Evolutionary conservation across 768 basidiomycete species (phyloP).

Genomic region (Termitomyces eurrhizus): DNA sequence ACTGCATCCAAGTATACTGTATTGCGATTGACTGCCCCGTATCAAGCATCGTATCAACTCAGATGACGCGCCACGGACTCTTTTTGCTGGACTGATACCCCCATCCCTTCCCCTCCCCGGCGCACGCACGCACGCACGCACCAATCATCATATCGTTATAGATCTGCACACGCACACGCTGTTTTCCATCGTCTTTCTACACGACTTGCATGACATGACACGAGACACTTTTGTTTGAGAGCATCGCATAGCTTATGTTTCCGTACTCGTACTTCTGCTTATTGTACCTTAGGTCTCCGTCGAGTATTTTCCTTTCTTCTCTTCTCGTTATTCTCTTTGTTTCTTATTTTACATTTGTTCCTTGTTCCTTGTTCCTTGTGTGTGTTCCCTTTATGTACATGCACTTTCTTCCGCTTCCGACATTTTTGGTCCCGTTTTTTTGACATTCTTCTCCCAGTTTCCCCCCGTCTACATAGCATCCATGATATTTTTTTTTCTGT

Average conservation of each 20-base stretch:
- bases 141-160: constrained; percentile 2
- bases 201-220: constrained; percentile 6
- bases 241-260: constrained; percentile 14
- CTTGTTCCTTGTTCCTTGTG: neutral
- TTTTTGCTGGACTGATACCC: constrained; percentile 13
- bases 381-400: neutral
- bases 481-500: constrained; percentile 21
- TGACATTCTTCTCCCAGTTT: neutral
- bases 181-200: neutral
- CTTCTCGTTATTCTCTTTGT: constrained; percentile 1
- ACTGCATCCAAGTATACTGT: constrained; percentile 5
- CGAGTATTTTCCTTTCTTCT: constrained; percentile 14
- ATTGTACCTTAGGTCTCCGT: constrained; percentile 29
- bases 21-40: constrained; percentile 7
- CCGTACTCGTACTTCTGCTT: constrained; percentile 22
- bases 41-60: neutral
- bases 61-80: constrained; percentile 6
- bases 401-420: neutral
- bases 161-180: constrained; percentile 11
- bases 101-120: neutral
- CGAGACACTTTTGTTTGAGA: constrained; percentile 15
- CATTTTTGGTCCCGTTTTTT: neutral
- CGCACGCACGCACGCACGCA: neutral
- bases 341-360: constrained; percentile 9
- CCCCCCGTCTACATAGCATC: neutral